Evolutionary conservation across 192 early-diverging fungal species (phyloP).

Genomic region (Backusella tarrabulga): DNA sequence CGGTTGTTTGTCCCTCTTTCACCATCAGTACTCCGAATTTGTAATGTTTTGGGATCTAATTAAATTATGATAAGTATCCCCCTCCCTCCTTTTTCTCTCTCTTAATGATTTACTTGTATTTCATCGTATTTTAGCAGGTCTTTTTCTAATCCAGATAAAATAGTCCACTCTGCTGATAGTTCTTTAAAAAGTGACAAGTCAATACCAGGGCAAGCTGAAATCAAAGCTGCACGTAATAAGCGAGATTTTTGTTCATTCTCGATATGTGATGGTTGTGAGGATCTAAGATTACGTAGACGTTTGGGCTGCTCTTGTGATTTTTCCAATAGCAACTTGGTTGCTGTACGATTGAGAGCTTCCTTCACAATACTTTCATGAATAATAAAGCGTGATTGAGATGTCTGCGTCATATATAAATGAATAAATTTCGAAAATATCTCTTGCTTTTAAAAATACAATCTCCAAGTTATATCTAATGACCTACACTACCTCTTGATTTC

Average conservation of each 20-base stretch:
- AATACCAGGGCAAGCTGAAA: conserved; percentile 10
- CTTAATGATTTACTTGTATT: conserved; percentile 2
- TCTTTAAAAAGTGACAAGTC: conserved; percentile 13
- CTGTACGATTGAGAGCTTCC: conserved; percentile 14
- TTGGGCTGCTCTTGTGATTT: background rate
- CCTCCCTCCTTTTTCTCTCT: no score
- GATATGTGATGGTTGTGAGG: background rate
- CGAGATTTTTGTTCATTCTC: background rate
- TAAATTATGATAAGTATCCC: background rate
- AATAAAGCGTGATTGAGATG: background rate
- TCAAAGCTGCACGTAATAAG: conserved; percentile 1
- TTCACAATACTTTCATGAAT: conserved; percentile 21
- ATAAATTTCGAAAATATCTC: no score
- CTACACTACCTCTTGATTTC: conserved; percentile 21
- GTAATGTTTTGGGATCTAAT: conserved; percentile 47
- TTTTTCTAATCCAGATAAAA: conserved; percentile 2
- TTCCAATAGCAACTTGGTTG: background rate
- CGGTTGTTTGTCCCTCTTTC: conserved; percentile 59
- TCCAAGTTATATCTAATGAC: background rate
- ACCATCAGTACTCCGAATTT: conserved; percentile 76
- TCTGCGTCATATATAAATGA: background rate
- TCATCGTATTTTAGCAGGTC: conserved; percentile 16
- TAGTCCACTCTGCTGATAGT: conserved; percentile 10
- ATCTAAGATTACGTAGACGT: background rate
- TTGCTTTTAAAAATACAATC: no score